phyloP scores from a whole-genome alignment of 108 stramenopile genomes.

The Chaetoceros tenuissimus region DNA sequence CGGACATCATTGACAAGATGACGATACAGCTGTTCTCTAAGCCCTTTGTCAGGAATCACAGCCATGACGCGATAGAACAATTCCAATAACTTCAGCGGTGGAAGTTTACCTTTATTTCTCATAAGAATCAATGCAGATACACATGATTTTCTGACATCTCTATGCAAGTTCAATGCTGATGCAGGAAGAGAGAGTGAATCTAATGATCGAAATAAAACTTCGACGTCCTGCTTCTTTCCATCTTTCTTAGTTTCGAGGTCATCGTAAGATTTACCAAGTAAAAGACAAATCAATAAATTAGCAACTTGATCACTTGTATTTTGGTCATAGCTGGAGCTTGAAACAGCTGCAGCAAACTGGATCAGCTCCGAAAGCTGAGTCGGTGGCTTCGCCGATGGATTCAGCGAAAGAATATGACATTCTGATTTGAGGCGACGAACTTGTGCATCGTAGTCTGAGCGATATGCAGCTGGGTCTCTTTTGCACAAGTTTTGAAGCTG shows the following conservation, averaged over 20 bases:
- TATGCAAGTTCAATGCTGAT: conserved; percentile 66
- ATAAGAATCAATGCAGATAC: conserved; percentile 87
- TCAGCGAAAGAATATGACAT: conserved; percentile 55
- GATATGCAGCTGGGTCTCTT: conserved; percentile 87
- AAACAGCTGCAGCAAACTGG: conserved; percentile 83
- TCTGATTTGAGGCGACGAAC: conserved; percentile 66
- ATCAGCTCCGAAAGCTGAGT: conserved; percentile 74
- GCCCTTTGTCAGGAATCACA: conserved; percentile 75
- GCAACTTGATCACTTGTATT: conserved; percentile 73
- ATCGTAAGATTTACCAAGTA: conserved; percentile 45
- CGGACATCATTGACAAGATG: conserved; percentile 90
- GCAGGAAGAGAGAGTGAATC: conserved; percentile 24
- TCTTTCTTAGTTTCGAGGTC: background rate
- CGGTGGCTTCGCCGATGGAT: conserved; percentile 66
- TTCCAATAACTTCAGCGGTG: conserved; percentile 75
- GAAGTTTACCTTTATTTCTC: conserved; percentile 81
- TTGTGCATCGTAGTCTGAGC: conserved; percentile 91
- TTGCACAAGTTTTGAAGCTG: conserved; percentile 97
- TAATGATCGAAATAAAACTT: conserved; percentile 2
- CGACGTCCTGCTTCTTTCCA: background rate
- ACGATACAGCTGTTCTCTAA: conserved; percentile 76
- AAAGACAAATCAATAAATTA: conserved; percentile 58
- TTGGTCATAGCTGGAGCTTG: conserved; percentile 65
- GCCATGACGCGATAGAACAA: conserved; percentile 90
- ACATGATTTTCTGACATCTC: conserved; percentile 79